Evolutionary conservation across 129 eudicot genomes (phyloP), one percentile per base, ranked within the genome.

Genomic region (Logfia minima): DNA sequence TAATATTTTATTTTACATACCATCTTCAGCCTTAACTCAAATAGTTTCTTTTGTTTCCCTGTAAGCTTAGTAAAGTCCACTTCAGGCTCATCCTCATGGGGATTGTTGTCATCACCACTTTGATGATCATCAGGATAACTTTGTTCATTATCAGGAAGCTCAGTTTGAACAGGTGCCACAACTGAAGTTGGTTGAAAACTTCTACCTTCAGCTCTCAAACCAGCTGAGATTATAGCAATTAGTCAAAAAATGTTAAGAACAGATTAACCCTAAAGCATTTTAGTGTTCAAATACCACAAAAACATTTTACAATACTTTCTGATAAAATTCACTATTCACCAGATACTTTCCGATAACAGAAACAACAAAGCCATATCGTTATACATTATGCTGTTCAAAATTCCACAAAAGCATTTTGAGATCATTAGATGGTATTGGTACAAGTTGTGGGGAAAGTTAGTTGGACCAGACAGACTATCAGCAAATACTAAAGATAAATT

Each of bases 21-120:
- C 97, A 91, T 91, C 68, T 91, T 95, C 71, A 95, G 84, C 83
- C 90, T 85, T 81, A 95, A 45, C 73, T 95, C 96, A 43, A 91
- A 95, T 62, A 91, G 72, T 77, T 74, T 95, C 85, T 87, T 92
- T 79, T 91, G 84, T 83, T 88, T 91, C 70, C 99, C 99, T 6
- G 93, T 89, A 26, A 95, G 90, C 68, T 86, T 83, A 39, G 90
- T 59, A 21, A 82, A 68, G 72, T 87, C 91, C 37, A 21, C 86
- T 77, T 75, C 87, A 19, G 78, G 82, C 62, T 83, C 80, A n/a
- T 82, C 89, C 56, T 88, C 88, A 61, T 34, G 66, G 55, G 77
- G 77, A 41, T 72, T 53, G 26, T 81, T 80, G 74, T 80, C 85
- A n/a, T 83, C 89, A 51, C 21, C 82, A 72, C 74, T 80, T 72